Evolutionary conservation across 352 stramenopile genomes (phyloP).

Genomic region (Halophytophthora batemanensis): DNA sequence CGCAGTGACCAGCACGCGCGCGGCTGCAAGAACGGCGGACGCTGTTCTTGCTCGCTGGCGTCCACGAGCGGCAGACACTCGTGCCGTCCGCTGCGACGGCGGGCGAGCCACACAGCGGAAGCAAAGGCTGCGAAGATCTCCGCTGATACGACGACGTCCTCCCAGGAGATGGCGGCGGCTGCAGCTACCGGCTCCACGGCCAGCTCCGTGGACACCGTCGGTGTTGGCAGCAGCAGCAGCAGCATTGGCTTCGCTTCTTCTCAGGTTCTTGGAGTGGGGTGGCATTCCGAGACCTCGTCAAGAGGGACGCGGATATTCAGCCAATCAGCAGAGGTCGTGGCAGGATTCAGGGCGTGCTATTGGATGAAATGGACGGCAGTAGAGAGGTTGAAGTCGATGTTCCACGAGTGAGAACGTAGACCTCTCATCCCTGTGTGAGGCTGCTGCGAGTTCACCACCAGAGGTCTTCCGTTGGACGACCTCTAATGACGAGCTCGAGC

Average conservation of each 20-base stretch:
- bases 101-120: conserved; percentile 45
- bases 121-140: conserved; percentile 45
- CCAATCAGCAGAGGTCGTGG: conserved; percentile 8
- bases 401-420: too few species aligned
- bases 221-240: too few species aligned
- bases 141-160: conserved; percentile 41
- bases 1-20: conserved; percentile 40
- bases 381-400: conserved; percentile 10
- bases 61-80: conserved; percentile 28
- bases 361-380: conserved; percentile 1
- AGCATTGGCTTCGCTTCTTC: too few species aligned
- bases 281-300: too few species aligned
- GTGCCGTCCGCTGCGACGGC: conserved; percentile 31
- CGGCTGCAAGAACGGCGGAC: conserved; percentile 39
- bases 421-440: too few species aligned
- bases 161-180: conserved; percentile 29
- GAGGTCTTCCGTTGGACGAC: too few species aligned
- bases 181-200: too few species aligned
- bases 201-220: too few species aligned
- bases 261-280: too few species aligned
- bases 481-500: too few species aligned
- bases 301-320: too few species aligned
- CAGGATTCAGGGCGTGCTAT: conserved; percentile 1
- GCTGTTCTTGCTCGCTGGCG: conserved; percentile 15
- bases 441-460: too few species aligned